Evolutionary conservation across 306 rosid genomes (phyloP), one percentile per base, ranked within the genome.

Genomic region (Luffa acutangula): DNA sequence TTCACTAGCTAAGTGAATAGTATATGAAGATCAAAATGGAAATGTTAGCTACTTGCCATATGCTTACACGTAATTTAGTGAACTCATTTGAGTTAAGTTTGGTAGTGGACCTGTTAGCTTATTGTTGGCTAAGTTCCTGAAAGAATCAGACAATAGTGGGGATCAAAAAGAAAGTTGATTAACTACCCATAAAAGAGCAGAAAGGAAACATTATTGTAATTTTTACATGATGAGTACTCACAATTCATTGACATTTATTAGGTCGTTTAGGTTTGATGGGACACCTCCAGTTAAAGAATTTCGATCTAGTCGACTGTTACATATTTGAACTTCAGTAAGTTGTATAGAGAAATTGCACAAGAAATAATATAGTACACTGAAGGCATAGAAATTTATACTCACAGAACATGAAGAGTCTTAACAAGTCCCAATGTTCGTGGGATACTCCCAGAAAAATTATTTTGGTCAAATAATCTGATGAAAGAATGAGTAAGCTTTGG

Each of bases 291-390:
- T 63, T 59, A 95, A 85, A 71, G 52, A 81, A 84, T 95, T 95
- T 88, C 96, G 88, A 85, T 95, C 99, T 54, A 95, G 97, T 79
- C 99, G 97, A 4, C 99, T 95, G 96, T 84, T 60, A 52, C 78
- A 84, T 70, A 80, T 80, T 65, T 48, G 66, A 84, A 81, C 77
- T 77, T 73, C 63, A 56, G 39, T 78, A 36, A 78, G 34, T 67
- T 74, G 13, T 52, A 56, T 43, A 17, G 31, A 34, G 56, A 65
- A 79, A 41, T 14, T 2, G 15, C 6, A 20, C 4, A 25, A 49
- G 81, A 49, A 43, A 74, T 31, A 46, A 56, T 78, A 0, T 66
- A n/a, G 20, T 9, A 62, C 3, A 21, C 3, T 41, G 76, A 54
- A 83, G 20, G 63, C 54, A 78, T 70, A 76, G 83, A 82, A 48